Percentiles rank a stretch among this genome's conserved stretches.
These are phyloP conservation scores for Oenanthe sinensis DNA, from an alignment of 129 eudicot genomes.

Conservation along the genomic window DNA sequence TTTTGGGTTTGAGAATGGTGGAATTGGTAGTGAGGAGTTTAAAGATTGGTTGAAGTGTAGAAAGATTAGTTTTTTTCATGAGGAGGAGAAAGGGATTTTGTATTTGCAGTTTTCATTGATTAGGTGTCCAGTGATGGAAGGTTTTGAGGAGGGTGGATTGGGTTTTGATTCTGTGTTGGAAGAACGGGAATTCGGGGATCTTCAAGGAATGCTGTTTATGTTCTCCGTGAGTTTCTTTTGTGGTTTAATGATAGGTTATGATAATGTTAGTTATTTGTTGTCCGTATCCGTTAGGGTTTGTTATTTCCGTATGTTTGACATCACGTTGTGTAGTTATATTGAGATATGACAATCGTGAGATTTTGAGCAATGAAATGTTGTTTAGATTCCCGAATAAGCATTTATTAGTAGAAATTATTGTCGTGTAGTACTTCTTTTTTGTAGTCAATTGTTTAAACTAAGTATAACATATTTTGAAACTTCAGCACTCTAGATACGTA, in stretches of 20 bases:
- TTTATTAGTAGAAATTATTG: background rate
- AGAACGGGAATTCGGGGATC: constrained; percentile 63
- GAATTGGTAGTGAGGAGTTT: constrained; percentile 35
- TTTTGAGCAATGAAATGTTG: background rate
- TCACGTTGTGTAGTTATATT: background rate
- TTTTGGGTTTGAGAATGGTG: constrained; percentile 30
- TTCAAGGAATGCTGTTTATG: constrained; percentile 85
- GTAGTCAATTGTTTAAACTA: background rate
- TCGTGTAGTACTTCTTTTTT: background rate
- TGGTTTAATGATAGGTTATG: background rate
- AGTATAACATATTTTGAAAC: background rate
- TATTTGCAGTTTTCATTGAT: constrained; percentile 50
- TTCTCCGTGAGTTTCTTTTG: constrained; percentile 56
- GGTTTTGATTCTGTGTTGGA: constrained; percentile 55
- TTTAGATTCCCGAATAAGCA: background rate
- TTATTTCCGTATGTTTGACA: background rate
- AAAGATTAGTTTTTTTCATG: constrained; percentile 50
- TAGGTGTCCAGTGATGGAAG: constrained; percentile 37
- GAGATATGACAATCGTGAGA: background rate
- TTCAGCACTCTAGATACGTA: background rate
- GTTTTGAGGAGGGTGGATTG: constrained; percentile 14
- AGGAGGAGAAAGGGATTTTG: constrained; percentile 54
- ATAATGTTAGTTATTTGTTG: background rate
- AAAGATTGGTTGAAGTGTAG: constrained; percentile 49
- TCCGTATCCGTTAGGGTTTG: background rate